These are phyloP conservation scores for Zygoascus ofunaensis DNA, from an alignment of 805 yeast genomes.

Conservation along the genomic window DNA sequence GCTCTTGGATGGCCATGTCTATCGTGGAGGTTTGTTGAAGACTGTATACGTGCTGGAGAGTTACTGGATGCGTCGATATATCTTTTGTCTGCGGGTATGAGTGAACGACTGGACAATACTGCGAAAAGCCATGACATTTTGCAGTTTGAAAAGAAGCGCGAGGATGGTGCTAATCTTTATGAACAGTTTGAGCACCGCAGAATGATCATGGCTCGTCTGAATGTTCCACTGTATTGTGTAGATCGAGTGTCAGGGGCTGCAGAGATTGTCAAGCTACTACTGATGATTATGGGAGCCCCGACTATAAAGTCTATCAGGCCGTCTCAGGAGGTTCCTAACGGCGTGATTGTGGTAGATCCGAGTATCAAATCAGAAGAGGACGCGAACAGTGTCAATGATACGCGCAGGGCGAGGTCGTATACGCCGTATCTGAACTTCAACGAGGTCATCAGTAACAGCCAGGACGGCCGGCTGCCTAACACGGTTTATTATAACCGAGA, in stretches of 20 bases:
- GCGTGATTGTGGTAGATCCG: conserved; percentile 16
- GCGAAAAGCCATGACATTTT: conserved; percentile 18
- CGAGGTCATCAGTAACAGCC: background rate
- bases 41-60: conserved; percentile 32
- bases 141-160: conserved; percentile 19
- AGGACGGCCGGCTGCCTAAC: conserved; percentile 3
- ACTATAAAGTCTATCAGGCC: background rate
- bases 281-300: conserved; percentile 6
- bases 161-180: conserved; percentile 10
- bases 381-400: conserved; percentile 3
- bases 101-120: conserved; percentile 33
- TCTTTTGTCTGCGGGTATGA: conserved; percentile 65
- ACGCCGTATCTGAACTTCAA: conserved; percentile 9
- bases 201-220: conserved; percentile 12
- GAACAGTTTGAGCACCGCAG: conserved; percentile 22
- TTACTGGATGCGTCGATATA: conserved; percentile 42
- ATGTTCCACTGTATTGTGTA: conserved; percentile 17
- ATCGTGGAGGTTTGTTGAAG: conserved; percentile 46
- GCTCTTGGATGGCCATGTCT: conserved; percentile 84
- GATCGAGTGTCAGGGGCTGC: conserved; percentile 2
- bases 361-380: conserved; percentile 4
- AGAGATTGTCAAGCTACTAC: conserved; percentile 5
- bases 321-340: conserved; percentile 5
- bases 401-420: conserved; percentile 8
- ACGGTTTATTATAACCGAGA: conserved; percentile 17